phyloP scores from a whole-genome alignment of 2,329 filamentous ascomycete genomes.

The Pyricularia pennisetigena region DNA sequence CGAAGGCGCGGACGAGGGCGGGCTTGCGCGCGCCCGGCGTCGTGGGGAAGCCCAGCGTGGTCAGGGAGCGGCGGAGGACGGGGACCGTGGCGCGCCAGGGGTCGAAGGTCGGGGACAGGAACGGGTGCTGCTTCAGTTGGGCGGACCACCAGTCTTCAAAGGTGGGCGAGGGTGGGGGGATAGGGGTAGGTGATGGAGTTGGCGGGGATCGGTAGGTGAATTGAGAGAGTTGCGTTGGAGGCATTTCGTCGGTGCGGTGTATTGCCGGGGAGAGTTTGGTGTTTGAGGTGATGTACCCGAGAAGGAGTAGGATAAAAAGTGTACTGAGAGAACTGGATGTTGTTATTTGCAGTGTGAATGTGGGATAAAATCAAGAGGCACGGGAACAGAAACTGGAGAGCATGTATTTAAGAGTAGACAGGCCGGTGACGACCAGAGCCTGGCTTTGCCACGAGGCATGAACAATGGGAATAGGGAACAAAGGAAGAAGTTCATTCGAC shows the following conservation, averaged over 20 bases:
- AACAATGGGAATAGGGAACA: neutral
- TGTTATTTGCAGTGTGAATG: neutral
- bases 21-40: neutral
- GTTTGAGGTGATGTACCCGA: neutral
- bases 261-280: too few species aligned
- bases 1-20: neutral
- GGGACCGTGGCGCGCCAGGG: neutral
- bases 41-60: neutral
- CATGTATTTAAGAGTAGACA: neutral
- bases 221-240: neutral
- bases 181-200: too few species aligned
- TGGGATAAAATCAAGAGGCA: neutral
- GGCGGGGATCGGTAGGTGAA: neutral
- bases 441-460: neutral
- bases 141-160: neutral
- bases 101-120: neutral
- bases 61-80: neutral
- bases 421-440: neutral
- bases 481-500: neutral
- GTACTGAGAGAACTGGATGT: neutral
- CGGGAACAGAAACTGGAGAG: neutral
- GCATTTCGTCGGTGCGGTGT: neutral
- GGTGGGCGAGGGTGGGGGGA: neutral
- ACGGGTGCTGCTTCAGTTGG: neutral
- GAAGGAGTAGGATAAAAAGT: neutral